Conservation (phyloP, 1,284 basidiomycete species). For the Ganoderma lucidum region DNA sequence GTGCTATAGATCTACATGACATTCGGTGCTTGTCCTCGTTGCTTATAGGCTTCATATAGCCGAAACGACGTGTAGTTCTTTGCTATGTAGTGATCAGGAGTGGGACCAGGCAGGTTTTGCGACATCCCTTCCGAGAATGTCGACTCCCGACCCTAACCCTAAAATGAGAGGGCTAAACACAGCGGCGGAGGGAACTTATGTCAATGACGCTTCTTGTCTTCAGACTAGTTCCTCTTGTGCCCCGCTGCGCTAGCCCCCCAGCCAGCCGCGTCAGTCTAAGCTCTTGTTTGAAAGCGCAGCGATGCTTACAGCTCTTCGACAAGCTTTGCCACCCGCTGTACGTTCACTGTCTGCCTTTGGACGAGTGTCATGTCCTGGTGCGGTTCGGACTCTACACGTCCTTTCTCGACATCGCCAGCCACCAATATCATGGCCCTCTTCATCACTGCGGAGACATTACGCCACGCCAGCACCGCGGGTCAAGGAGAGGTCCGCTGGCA, state of each 20-base stretch:
- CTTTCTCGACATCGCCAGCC: constrained; percentile 7
- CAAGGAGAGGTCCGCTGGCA: constrained; percentile 38
- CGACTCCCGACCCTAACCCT: constrained; percentile 24
- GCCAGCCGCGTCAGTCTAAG: background rate
- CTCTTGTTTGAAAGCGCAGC: background rate
- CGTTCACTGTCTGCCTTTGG: constrained; percentile 1
- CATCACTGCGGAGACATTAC: constrained; percentile 29
- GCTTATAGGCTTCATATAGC: background rate
- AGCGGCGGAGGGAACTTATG: too few relatives aligned
- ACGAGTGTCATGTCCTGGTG: constrained; percentile 7
- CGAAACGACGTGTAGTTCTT: background rate
- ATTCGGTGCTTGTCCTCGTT: background rate
- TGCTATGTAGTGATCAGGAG: background rate
- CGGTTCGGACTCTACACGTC: constrained; percentile 12
- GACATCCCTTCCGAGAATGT: background rate
- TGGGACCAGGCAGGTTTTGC: background rate
- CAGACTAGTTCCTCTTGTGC: background rate
- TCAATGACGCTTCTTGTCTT: background rate
- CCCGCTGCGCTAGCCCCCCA: background rate
- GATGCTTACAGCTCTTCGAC: constrained; percentile 8
- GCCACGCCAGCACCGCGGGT: constrained; percentile 45
- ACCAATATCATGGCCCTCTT: background rate
- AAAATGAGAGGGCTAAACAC: background rate
- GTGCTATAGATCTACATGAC: background rate
- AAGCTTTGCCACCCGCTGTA: constrained; percentile 4